A percentile compares a stretch with the other conserved stretches of the same genome.
Conservation (phyloP, 192 early-diverging fungal species). For the Backusella psychrophila region DNA sequence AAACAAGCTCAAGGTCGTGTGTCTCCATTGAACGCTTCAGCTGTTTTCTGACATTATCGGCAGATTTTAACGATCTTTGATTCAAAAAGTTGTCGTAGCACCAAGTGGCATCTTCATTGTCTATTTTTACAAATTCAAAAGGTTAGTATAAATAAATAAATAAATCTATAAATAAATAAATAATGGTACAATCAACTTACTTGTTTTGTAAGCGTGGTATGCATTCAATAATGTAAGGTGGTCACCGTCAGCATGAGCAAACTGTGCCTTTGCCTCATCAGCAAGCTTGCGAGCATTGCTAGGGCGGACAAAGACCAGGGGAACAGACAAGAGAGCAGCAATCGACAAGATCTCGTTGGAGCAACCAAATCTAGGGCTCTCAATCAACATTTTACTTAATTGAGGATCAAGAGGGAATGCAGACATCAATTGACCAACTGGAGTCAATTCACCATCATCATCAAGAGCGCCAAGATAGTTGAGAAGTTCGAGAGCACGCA, state of each 20-base stretch:
- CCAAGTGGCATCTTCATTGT: slow-evolving; percentile 77
- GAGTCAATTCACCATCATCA: slow-evolving; percentile 92
- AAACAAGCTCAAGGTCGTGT: slow-evolving; percentile 63
- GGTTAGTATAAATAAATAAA: not conserved
- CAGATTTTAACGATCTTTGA: slow-evolving; percentile 81
- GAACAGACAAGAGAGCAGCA: slow-evolving; percentile 90
- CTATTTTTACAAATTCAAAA: not conserved
- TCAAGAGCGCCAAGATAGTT: slow-evolving; percentile 95
- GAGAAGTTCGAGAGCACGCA: slow-evolving; percentile 94
- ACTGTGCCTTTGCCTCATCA: slow-evolving; percentile 88
- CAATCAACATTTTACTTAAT: slow-evolving; percentile 90
- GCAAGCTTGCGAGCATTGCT: slow-evolving; percentile 84
- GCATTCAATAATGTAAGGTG: slow-evolving; percentile 96
- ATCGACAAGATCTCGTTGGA: slow-evolving; percentile 95
- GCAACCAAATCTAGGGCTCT: slow-evolving; percentile 79
- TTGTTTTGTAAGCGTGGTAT: slow-evolving; percentile 87
- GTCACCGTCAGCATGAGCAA: slow-evolving; percentile 94
- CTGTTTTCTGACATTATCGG: slow-evolving; percentile 91
- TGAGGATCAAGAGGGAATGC: slow-evolving; percentile 98
- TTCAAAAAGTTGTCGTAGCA: slow-evolving; percentile 94
- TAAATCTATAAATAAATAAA: not conserved
- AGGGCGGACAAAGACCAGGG: slow-evolving; percentile 90
- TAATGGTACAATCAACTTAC: slow-evolving; percentile 37
- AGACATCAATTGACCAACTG: slow-evolving; percentile 81
- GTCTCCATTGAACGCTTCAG: slow-evolving; percentile 81